A percentile compares a stretch with the other conserved stretches of the same genome.
These are phyloP conservation scores for Hypoxylon sp. DNA, from an alignment of 2,329 filamentous ascomycete species.

Conservation along the genomic window DNA sequence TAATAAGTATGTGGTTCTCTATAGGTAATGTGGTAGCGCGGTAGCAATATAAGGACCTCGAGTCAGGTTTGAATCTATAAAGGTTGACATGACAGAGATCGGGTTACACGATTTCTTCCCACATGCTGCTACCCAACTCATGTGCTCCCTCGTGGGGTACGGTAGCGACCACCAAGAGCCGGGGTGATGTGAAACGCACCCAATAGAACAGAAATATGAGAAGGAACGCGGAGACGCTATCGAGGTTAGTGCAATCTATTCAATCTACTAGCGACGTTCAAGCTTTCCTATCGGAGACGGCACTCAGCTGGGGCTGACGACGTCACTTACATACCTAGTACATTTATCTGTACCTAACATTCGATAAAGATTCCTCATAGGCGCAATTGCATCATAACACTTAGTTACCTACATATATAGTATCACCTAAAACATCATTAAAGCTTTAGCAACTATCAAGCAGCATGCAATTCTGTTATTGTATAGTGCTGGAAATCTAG, in stretches of 20 bases:
- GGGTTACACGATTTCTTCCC: slow-evolving; percentile 9
- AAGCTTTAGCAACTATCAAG: too few species aligned
- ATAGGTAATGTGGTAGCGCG: slow-evolving; percentile 2
- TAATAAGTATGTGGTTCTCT: slow-evolving; percentile 6
- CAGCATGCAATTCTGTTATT: too few species aligned
- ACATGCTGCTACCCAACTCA: slow-evolving; percentile 12
- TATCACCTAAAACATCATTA: too few species aligned
- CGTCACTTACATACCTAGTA: background rate
- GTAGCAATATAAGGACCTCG: background rate
- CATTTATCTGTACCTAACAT: too few species aligned
- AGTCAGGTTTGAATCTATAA: background rate
- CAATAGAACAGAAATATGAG: slow-evolving; percentile 11
- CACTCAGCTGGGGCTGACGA: slow-evolving; percentile 7
- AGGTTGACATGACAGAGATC: slow-evolving; percentile 1
- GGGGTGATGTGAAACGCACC: background rate
- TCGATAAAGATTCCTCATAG: too few species aligned
- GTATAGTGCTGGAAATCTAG: too few species aligned
- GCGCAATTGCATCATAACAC: too few species aligned
- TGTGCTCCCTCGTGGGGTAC: slow-evolving; percentile 21
- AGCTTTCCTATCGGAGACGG: slow-evolving; percentile 12
- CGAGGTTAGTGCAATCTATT: slow-evolving; percentile 1
- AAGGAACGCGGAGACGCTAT: background rate
- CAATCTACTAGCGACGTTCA: background rate
- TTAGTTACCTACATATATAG: too few species aligned
- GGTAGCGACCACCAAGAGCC: slow-evolving; percentile 18